These are phyloP conservation scores for Backusella psychrophila DNA, from an alignment of 192 early-diverging fungal species.

Conservation along the genomic window DNA sequence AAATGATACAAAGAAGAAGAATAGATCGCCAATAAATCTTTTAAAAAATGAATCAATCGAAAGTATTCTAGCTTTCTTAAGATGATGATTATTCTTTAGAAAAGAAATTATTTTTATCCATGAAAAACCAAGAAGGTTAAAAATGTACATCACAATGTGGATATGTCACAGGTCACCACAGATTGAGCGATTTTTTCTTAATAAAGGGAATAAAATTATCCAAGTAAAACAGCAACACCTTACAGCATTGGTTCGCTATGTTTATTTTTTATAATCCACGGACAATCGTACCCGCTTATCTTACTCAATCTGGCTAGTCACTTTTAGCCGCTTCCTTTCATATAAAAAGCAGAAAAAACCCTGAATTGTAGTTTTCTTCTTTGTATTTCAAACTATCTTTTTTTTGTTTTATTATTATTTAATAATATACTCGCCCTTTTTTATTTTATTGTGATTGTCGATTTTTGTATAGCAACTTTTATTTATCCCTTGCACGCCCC, in stretches of 20 bases:
- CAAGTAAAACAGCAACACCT: not conserved
- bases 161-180: not conserved
- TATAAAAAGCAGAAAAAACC: not conserved
- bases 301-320: constrained; percentile 9
- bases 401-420: not conserved
- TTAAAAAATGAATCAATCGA: not conserved
- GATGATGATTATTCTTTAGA: not conserved
- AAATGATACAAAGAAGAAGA: not conserved
- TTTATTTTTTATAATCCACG: constrained; percentile 1
- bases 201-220: constrained; percentile 6
- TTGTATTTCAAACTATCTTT: not conserved
- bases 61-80: not conserved
- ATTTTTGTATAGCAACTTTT: not conserved
- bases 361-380: not conserved
- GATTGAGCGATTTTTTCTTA: not conserved
- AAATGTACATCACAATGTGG: not conserved
- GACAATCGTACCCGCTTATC: constrained; percentile 1
- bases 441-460: not conserved
- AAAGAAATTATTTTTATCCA: not conserved
- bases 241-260: not conserved
- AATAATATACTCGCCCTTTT: not conserved
- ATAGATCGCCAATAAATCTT: not conserved
- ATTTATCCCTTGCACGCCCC: not conserved
- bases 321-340: not conserved
- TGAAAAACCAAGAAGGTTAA: not conserved